A percentile compares a stretch with the other conserved stretches of the same genome.
Conservation (phyloP, 2,329 filamentous ascomycete genomes). For the Cladosporium velox region DNA sequence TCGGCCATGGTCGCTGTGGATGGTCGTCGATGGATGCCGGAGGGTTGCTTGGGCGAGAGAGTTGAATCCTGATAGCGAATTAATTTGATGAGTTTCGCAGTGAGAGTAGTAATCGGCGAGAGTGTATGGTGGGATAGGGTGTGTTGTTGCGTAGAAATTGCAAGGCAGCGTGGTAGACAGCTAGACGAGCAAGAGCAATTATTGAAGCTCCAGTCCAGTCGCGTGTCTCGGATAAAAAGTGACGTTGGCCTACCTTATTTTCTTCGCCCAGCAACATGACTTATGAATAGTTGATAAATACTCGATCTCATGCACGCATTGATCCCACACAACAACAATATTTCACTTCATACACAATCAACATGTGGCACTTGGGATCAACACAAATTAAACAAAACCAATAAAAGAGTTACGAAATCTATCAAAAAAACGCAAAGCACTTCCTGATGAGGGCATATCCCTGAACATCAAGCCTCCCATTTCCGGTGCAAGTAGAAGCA, state of each 20-base stretch:
- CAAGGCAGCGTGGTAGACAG: neutral
- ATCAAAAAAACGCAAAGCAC: neutral
- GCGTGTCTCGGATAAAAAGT: neutral
- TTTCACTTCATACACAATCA: neutral
- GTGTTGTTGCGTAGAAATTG: neutral
- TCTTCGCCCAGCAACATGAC: neutral
- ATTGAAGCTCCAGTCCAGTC: neutral
- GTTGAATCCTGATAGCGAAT: neutral
- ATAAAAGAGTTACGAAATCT: conserved; percentile 13
- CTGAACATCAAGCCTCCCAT: conserved; percentile 16
- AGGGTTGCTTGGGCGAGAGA: neutral
- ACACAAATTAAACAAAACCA: neutral
- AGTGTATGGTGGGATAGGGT: neutral
- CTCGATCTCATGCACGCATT: neutral
- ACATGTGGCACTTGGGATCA: neutral
- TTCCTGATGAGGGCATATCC: conserved; percentile 17
- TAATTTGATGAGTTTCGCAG: neutral
- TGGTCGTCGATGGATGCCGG: neutral
- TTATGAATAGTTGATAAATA: neutral
- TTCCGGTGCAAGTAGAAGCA: conserved; percentile 4
- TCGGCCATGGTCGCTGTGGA: conserved; percentile 59
- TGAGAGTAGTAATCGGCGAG: neutral
- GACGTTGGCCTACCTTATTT: neutral
- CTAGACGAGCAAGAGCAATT: neutral
- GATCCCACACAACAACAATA: neutral